phyloP scores from a whole-genome alignment of 73 alveolate species.

The Diophrys sp. region DNA sequence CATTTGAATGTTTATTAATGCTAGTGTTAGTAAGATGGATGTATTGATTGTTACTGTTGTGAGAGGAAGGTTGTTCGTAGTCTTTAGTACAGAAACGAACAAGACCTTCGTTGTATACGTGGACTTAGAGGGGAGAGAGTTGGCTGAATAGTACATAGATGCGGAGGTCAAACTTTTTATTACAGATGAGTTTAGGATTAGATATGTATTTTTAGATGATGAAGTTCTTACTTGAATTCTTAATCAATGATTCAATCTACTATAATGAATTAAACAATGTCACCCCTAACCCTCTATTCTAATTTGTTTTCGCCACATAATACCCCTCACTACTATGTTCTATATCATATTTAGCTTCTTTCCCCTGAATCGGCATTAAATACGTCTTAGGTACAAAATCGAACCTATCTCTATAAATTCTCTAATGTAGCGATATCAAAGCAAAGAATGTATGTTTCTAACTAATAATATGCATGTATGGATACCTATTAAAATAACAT shows the following conservation, averaged over 20 bases:
- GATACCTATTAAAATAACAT: background rate
- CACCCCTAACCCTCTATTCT: background rate
- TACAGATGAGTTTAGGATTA: slow-evolving; percentile 37
- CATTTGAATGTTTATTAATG: slow-evolving; percentile 64
- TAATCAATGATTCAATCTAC: background rate
- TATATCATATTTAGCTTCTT: background rate
- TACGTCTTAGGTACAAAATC: background rate
- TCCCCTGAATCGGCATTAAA: background rate
- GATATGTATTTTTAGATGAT: slow-evolving; percentile 16
- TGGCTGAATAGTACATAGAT: slow-evolving; percentile 81
- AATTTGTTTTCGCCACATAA: background rate
- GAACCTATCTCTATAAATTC: background rate
- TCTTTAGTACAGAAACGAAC: slow-evolving; percentile 76
- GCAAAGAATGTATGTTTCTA: background rate
- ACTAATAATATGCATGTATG: background rate
- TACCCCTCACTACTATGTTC: too few relatives aligned
- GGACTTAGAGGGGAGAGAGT: slow-evolving; percentile 74
- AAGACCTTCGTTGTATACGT: slow-evolving; percentile 78
- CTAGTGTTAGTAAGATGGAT: slow-evolving; percentile 86
- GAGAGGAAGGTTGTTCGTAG: slow-evolving; percentile 63
- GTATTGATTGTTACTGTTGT: slow-evolving; percentile 61
- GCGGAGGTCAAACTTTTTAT: slow-evolving; percentile 88
- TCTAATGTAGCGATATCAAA: background rate
- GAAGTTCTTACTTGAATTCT: background rate
- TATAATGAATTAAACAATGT: background rate